phyloP scores from a whole-genome alignment of 805 yeast species.

The Candida ovalis region DNA sequence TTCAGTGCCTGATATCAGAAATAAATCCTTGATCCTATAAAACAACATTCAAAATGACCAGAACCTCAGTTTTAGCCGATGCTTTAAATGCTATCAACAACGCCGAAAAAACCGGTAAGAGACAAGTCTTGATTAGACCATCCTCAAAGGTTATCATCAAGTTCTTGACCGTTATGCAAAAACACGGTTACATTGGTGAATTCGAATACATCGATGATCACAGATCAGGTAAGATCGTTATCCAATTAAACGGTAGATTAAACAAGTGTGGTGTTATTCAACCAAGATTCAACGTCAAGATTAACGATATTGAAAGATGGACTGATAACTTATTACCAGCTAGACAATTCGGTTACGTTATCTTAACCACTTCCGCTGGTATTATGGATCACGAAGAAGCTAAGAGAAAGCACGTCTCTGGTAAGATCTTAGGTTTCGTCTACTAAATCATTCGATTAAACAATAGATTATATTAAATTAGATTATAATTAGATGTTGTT shows the following conservation, averaged over 20 bases:
- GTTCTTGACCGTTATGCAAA: slow-evolving; percentile 96
- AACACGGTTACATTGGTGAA: slow-evolving; percentile 97
- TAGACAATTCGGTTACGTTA: slow-evolving; percentile 98
- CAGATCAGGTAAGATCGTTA: slow-evolving; percentile 98
- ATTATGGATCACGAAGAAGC: slow-evolving; percentile 99
- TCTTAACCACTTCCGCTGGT: slow-evolving; percentile 99
- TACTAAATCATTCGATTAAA: slow-evolving; percentile 46
- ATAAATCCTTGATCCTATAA: not conserved
- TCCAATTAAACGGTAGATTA: slow-evolving; percentile 96
- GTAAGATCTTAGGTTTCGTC: slow-evolving; percentile 97
- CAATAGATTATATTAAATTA: not conserved
- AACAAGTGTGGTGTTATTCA: slow-evolving; percentile 99
- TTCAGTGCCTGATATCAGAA: not conserved
- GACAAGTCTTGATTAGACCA: slow-evolving; percentile 98
- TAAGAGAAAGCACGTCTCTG: slow-evolving; percentile 99
- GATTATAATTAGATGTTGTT: too few relatives aligned
- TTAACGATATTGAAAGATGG: slow-evolving; percentile 97
- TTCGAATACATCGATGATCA: slow-evolving; percentile 98
- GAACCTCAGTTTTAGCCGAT: slow-evolving; percentile 98
- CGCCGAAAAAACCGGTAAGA: slow-evolving; percentile 99
- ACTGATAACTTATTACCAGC: slow-evolving; percentile 98
- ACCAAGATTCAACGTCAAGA: slow-evolving; percentile 97
- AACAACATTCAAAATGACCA: slow-evolving; percentile 64
- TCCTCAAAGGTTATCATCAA: slow-evolving; percentile 98
- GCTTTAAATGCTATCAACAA: slow-evolving; percentile 98